A percentile compares a stretch with the other conserved stretches of the same genome.
These are phyloP conservation scores for Davidsoniella virescens DNA, from an alignment of 2,329 filamentous ascomycete species.

Conservation along the genomic window DNA sequence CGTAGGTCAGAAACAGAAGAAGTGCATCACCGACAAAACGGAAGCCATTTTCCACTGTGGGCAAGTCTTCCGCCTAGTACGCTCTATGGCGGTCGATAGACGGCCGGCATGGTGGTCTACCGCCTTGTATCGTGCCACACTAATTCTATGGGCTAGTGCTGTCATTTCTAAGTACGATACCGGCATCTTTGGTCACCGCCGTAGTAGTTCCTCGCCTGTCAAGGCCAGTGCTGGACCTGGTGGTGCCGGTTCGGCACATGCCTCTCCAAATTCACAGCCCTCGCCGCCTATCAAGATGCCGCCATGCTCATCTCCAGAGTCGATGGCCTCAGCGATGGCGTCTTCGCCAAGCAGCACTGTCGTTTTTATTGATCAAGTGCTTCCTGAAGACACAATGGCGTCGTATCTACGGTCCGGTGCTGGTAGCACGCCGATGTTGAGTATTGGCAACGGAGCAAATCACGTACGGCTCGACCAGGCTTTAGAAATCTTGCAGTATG, in stretches of 20 bases:
- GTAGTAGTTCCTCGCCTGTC: neutral
- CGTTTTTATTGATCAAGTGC: constrained; percentile 26
- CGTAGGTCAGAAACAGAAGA: constrained; percentile 38
- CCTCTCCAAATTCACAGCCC: constrained; percentile 5
- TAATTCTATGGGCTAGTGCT: constrained; percentile 48
- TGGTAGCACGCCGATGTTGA: constrained; percentile 22
- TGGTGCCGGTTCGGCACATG: neutral
- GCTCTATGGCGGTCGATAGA: constrained; percentile 40
- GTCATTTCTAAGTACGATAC: constrained; percentile 18
- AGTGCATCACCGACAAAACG: constrained; percentile 45
- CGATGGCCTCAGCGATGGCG: neutral
- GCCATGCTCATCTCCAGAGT: neutral
- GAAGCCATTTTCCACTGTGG: constrained; percentile 52
- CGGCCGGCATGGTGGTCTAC: constrained; percentile 57
- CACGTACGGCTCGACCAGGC: constrained; percentile 24
- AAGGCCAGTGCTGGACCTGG: neutral
- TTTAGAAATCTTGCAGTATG: constrained; percentile 24
- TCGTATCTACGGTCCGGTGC: constrained; percentile 24
- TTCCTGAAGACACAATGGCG: constrained; percentile 23
- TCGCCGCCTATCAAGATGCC: constrained; percentile 1
- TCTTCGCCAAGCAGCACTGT: constrained; percentile 11
- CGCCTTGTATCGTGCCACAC: constrained; percentile 49
- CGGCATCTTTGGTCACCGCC: neutral
- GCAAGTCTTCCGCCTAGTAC: constrained; percentile 46
- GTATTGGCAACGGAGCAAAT: constrained; percentile 21